Evolutionary conservation across 2,329 filamentous ascomycete species (phyloP).

Genomic region (Chaetoscypha palmicola): DNA sequence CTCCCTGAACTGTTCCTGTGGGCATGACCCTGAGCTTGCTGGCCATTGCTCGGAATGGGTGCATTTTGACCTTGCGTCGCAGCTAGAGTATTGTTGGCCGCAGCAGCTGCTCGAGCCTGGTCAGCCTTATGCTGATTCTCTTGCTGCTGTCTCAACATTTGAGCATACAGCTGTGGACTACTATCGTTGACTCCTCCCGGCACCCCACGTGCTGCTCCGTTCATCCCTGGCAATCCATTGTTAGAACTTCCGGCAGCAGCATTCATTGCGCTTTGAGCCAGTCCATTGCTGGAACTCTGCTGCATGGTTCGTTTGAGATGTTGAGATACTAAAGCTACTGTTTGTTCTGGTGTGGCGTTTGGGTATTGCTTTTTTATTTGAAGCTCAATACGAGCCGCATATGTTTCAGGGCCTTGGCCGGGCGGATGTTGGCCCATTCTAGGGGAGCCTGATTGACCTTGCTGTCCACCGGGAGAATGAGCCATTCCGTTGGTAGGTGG

Average conservation of each 20-base stretch:
- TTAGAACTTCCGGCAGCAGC: constrained; percentile 37
- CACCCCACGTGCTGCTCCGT: constrained; percentile 16
- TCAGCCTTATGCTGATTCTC: constrained; percentile 40
- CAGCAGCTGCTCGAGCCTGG: constrained; percentile 21
- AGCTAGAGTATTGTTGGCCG: constrained; percentile 10
- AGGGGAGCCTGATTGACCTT: constrained; percentile 25
- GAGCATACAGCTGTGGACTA: constrained; percentile 41
- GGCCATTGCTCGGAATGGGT: constrained; percentile 11
- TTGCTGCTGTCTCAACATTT: constrained; percentile 46
- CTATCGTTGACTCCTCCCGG: constrained; percentile 33
- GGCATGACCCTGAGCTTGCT: constrained; percentile 20
- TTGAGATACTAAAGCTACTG: constrained; percentile 45
- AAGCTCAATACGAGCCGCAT: constrained; percentile 15
- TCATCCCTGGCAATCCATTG: constrained; percentile 15
- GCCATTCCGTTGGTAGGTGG: constrained; percentile 25
- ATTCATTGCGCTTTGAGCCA: constrained; percentile 45
- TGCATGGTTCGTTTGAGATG: constrained; percentile 21
- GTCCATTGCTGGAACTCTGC: constrained; percentile 27
- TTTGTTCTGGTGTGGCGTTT: constrained; percentile 43
- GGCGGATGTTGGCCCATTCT: constrained; percentile 20
- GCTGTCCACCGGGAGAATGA: constrained; percentile 14
- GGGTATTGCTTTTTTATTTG: constrained; percentile 25
- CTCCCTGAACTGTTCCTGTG: constrained; percentile 22
- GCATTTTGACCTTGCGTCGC: constrained; percentile 15
- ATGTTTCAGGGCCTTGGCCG: constrained; percentile 12